Conservation (phyloP, 2,329 filamentous ascomycete genomes). For the Ceratocystis albifundus region DNA sequence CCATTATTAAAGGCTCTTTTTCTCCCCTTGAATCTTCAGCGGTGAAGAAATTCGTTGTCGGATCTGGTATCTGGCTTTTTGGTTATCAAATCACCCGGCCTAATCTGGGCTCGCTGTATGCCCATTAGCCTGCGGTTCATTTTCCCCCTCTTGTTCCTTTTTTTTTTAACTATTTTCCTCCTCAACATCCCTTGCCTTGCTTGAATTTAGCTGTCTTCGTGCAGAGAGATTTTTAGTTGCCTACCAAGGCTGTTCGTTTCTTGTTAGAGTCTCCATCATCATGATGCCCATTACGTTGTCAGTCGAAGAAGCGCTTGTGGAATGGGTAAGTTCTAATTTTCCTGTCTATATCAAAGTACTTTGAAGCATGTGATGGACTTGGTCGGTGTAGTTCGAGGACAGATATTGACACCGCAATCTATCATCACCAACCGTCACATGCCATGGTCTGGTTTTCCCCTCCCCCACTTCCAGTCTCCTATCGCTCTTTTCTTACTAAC, state of each 20-base stretch:
- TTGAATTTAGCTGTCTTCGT: slow-evolving; percentile 2
- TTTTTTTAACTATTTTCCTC: slow-evolving; percentile 10
- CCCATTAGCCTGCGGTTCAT: background rate
- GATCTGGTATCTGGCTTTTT: slow-evolving; percentile 18
- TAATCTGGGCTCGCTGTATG: background rate
- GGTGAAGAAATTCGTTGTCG: slow-evolving; percentile 10
- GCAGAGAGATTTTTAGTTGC: background rate
- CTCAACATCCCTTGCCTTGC: slow-evolving; percentile 7
- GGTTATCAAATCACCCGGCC: background rate
- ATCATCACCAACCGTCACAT: background rate
- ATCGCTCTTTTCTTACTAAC: background rate
- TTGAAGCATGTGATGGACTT: slow-evolving; percentile 2
- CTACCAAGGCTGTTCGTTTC: slow-evolving; percentile 16
- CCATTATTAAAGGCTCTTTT: background rate
- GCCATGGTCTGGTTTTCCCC: background rate
- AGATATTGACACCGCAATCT: background rate
- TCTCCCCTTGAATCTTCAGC: background rate
- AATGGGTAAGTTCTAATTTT: slow-evolving; percentile 19
- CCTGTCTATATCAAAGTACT: background rate
- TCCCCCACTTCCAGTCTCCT: background rate
- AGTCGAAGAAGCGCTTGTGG: slow-evolving; percentile 22
- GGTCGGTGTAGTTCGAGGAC: background rate
- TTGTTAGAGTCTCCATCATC: slow-evolving; percentile 6
- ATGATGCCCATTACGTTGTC: slow-evolving; percentile 19
- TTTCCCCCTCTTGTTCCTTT: slow-evolving; percentile 4